phyloP scores from a whole-genome alignment of 495 filamentous ascomycete genomes.

The Umbilicaria muhlenbergii region DNA sequence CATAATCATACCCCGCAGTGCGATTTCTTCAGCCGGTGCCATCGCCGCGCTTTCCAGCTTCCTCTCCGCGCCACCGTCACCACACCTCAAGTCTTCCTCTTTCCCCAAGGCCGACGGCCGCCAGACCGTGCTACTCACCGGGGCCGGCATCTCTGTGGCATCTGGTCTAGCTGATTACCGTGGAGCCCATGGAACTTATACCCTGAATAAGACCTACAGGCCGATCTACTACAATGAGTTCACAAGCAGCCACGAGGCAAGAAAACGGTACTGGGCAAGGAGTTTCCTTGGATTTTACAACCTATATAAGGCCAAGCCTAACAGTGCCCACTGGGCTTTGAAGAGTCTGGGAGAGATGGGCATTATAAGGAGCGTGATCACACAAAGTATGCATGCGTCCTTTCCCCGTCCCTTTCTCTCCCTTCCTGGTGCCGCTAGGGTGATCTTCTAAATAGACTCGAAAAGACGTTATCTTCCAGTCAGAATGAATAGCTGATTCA shows the following conservation, averaged over 20 bases:
- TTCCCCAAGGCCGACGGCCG: slow-evolving; percentile 21
- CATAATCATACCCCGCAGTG: slow-evolving; percentile 52
- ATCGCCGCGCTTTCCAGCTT: slow-evolving; percentile 62
- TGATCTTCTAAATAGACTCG: not conserved
- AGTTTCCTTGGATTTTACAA: slow-evolving; percentile 87
- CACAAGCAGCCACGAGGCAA: slow-evolving; percentile 59
- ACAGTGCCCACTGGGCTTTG: slow-evolving; percentile 64
- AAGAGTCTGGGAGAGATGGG: slow-evolving; percentile 53
- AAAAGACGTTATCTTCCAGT: not conserved
- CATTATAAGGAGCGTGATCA: slow-evolving; percentile 61
- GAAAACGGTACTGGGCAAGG: slow-evolving; percentile 92
- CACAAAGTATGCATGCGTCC: slow-evolving; percentile 40
- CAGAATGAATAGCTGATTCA: not conserved
- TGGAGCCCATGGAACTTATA: slow-evolving; percentile 79
- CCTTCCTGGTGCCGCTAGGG: not conserved
- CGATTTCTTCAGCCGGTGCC: slow-evolving; percentile 54
- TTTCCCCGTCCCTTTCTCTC: not conserved
- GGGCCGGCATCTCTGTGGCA: slow-evolving; percentile 85
- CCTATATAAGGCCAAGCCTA: slow-evolving; percentile 62
- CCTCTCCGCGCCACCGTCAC: slow-evolving; percentile 41
- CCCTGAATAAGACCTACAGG: slow-evolving; percentile 72
- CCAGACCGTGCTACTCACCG: slow-evolving; percentile 67
- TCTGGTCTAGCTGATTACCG: slow-evolving; percentile 90
- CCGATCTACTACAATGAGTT: slow-evolving; percentile 94
- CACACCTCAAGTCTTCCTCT: slow-evolving; percentile 22